Conservation (phyloP, 2,329 filamentous ascomycete species). For the Cryphonectria parasitica region DNA sequence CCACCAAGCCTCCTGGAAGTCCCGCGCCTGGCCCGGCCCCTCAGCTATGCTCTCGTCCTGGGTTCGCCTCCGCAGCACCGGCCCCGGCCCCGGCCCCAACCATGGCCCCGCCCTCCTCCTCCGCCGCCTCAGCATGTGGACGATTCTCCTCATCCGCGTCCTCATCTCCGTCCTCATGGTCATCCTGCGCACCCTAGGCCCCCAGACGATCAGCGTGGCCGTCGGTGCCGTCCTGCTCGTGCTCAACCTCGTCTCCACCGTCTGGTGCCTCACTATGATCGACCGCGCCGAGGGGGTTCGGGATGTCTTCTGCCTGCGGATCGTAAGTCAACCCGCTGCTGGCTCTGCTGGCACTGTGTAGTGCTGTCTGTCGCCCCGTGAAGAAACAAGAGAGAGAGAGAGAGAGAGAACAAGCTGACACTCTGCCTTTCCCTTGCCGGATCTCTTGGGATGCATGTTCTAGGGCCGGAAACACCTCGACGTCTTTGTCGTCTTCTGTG, state of each 20-base stretch:
- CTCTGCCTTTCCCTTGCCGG: too few species aligned
- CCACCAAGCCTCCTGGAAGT: constrained; percentile 17
- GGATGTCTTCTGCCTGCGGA: neutral
- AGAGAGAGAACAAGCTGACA: neutral
- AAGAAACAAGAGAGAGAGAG: too few species aligned
- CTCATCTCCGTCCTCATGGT: constrained; percentile 16
- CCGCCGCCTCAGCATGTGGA: constrained; percentile 22
- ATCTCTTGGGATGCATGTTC: neutral
- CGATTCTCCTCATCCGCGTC: constrained; percentile 14
- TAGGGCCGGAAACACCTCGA: constrained; percentile 23
- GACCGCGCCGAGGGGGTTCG: constrained; percentile 22
- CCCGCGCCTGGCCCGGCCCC: constrained; percentile 19
- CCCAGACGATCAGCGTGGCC: constrained; percentile 8
- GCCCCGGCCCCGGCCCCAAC: neutral
- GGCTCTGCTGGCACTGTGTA: neutral
- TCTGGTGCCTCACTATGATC: constrained; percentile 25
- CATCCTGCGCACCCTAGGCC: constrained; percentile 4
- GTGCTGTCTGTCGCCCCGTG: too few species aligned
- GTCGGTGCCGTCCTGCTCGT: constrained; percentile 12
- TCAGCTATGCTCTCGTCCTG: constrained; percentile 12
- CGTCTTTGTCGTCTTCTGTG: constrained; percentile 6
- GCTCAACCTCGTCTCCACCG: constrained; percentile 15
- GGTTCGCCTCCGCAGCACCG: neutral
- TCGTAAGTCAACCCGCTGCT: constrained; percentile 1
- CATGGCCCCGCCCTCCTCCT: neutral